These are phyloP conservation scores for Fusarium scirpi DNA, from an alignment of 2,329 filamentous ascomycete genomes.

Conservation along the genomic window DNA sequence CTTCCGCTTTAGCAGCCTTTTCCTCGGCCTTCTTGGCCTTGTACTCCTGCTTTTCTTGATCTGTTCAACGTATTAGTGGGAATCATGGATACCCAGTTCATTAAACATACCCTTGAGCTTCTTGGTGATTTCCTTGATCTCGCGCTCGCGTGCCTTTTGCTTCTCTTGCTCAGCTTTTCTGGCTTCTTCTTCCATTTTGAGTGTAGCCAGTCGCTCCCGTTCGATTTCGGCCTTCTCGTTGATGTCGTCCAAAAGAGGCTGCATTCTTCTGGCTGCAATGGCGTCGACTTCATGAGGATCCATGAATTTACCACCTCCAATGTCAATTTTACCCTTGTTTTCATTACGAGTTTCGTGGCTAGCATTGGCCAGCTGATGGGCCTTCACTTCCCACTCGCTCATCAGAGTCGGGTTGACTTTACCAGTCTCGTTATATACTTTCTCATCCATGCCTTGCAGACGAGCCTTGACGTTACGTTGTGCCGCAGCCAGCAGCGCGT, in stretches of 20 bases:
- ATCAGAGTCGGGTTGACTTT: slow-evolving; percentile 75
- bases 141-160: slow-evolving; percentile 63
- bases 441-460: slow-evolving; percentile 84
- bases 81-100: not conserved
- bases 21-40: slow-evolving; percentile 51
- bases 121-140: slow-evolving; percentile 65
- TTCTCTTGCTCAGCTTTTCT: slow-evolving; percentile 64
- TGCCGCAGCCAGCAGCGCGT: slow-evolving; percentile 79
- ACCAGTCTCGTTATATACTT: slow-evolving; percentile 81
- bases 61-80: slow-evolving; percentile 52
- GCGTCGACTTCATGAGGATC: slow-evolving; percentile 81
- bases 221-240: slow-evolving; percentile 80
- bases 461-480: slow-evolving; percentile 86
- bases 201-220: slow-evolving; percentile 74
- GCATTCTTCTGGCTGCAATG: slow-evolving; percentile 80
- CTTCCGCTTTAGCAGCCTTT: slow-evolving; percentile 62
- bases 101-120: slow-evolving; percentile 68
- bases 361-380: slow-evolving; percentile 74
- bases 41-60: slow-evolving; percentile 60
- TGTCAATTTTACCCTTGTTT: slow-evolving; percentile 69
- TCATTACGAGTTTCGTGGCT: slow-evolving; percentile 71
- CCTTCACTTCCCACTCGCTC: slow-evolving; percentile 83
- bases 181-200: slow-evolving; percentile 70
- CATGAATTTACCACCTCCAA: slow-evolving; percentile 86
- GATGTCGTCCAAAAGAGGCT: slow-evolving; percentile 88